Conservation (phyloP, 306 rosid species). For the Ormosia semicastrata region DNA sequence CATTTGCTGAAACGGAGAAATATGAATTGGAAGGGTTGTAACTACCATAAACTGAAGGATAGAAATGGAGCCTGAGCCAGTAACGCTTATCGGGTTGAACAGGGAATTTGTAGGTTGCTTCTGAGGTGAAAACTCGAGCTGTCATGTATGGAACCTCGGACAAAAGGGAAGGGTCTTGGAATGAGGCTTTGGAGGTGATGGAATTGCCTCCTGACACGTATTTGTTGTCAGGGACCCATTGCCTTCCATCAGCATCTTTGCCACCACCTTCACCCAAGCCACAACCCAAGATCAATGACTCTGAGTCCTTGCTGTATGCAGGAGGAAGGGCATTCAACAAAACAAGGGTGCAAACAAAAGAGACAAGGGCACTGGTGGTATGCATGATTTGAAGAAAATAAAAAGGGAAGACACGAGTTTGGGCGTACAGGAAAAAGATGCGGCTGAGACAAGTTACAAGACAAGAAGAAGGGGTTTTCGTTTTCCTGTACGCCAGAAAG, state of each 20-base stretch:
- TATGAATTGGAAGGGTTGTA: constrained; percentile 30
- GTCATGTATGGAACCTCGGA: constrained; percentile 53
- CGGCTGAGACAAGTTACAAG: not conserved
- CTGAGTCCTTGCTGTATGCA: not conserved
- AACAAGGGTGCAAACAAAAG: not conserved
- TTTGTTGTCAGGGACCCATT: constrained; percentile 40
- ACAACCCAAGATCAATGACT: constrained; percentile 33
- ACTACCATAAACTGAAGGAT: constrained; percentile 33
- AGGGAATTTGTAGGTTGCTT: constrained; percentile 38
- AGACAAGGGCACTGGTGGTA: not conserved
- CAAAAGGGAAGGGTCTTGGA: constrained; percentile 50
- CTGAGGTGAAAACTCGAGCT: constrained; percentile 34
- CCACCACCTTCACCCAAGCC: constrained; percentile 38
- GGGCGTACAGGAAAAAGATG: constrained; percentile 44
- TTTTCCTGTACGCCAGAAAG: constrained; percentile 33
- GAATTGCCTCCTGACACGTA: constrained; percentile 24
- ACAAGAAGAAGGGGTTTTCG: not conserved
- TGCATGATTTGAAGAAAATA: constrained; percentile 2
- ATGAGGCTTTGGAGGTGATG: constrained; percentile 24
- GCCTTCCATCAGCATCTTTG: constrained; percentile 44
- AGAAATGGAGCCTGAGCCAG: constrained; percentile 55
- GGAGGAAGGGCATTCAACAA: constrained; percentile 6
- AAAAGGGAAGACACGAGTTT: not conserved
- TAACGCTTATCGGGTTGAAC: constrained; percentile 31
- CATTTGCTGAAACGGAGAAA: constrained; percentile 41